Evolutionary conservation across 2,329 filamentous ascomycete genomes (phyloP).

Genomic region (Trichoderma atrobrunneum): DNA sequence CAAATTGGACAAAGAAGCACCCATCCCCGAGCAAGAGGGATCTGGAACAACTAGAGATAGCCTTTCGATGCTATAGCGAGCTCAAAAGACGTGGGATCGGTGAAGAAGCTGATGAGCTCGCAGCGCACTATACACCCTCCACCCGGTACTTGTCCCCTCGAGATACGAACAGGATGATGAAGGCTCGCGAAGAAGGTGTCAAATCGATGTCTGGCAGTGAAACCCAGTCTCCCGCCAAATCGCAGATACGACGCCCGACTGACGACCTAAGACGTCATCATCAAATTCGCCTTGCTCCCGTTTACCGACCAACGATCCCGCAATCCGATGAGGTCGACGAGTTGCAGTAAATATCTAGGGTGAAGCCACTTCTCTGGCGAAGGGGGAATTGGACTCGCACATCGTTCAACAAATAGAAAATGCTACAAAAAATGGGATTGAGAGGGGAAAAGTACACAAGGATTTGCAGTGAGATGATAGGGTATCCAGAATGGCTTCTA

Average conservation of each 20-base stretch:
- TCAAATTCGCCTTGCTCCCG: constrained; percentile 28
- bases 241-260: constrained; percentile 17
- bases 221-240: constrained; percentile 9
- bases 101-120: constrained; percentile 33
- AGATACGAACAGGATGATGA: constrained; percentile 32
- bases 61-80: constrained; percentile 34
- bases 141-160: constrained; percentile 23
- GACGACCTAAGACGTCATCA: constrained; percentile 24
- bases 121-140: constrained; percentile 22
- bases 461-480: neutral
- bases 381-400: neutral
- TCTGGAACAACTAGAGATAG: constrained; percentile 38
- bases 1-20: constrained; percentile 38
- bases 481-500: neutral
- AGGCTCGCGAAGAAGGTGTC: constrained; percentile 4
- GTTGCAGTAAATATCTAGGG: constrained; percentile 29
- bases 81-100: constrained; percentile 22
- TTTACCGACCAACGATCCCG: constrained; percentile 27
- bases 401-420: neutral
- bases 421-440: neutral
- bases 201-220: neutral
- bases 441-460: neutral
- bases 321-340: constrained; percentile 35
- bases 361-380: neutral
- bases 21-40: constrained; percentile 44